Base-by-base conservation (phyloP, 768 basidiomycete species). In the Suillus paluster region DNA sequence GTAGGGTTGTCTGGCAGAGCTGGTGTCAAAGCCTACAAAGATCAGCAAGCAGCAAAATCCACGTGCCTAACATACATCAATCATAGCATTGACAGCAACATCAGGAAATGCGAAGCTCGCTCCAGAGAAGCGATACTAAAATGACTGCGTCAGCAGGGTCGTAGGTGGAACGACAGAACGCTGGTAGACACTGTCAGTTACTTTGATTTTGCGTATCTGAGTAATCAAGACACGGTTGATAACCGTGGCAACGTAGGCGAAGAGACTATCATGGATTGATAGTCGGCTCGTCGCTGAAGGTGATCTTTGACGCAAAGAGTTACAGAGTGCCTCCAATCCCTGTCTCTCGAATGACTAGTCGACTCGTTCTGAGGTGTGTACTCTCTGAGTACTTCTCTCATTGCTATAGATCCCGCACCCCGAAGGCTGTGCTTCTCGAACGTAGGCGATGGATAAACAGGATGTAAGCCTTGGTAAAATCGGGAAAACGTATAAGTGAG, bases 241-340 rank as follows among this genome's bases (percentile, higher is more conserved):
- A n/a, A 66, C 53, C 1, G 64, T 49, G 15, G 69, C 67, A 15
- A 75, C 33, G 58, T 70, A 73, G 19, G 75, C 72, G 2, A 65
- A 69, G 44, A 77, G 63, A 60, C 71, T 70, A 58, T 77, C 73
- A 25, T 77, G 76, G 7, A 60, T 61, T 11, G 73, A 70, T 15
- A 71, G 49, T 34, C 38, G 55, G 11, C 0, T 27, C 12, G 36
- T 30, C 46, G 53, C 25, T 27, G 48, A 49, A 48, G 46, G n/a
- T 34, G 33, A 53, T 53, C 33, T n/a, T 30, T n/a, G 3, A 23
- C 33, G 33, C 63, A 59, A 36, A 71, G 58, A 33, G 12, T 34
- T 33, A 58, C 65, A 64, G 57, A 73, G 67, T 12, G 46, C 49
- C 5, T 53, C 41, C 34, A 75, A 61, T 15, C 61, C 61, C 4